Base-by-base conservation (phyloP, 2,329 filamentous ascomycete species). In the Acrocalymma vagum region DNA sequence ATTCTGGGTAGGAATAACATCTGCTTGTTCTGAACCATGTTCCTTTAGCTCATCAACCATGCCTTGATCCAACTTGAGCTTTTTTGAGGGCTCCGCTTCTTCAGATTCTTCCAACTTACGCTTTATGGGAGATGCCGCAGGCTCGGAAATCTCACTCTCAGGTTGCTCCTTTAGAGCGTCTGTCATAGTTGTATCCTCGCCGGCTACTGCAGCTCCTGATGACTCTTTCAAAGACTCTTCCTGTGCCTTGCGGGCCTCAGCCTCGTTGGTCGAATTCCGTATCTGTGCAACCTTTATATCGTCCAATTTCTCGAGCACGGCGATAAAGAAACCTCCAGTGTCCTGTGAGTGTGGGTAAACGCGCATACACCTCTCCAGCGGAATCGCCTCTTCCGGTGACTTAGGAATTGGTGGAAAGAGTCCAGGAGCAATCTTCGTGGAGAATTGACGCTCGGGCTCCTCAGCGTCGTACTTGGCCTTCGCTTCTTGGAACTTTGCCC, bases 301-400 rank as follows among this genome's bases (percentile, higher is more conserved):
- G 17, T 83, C 81, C 67, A 86, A 86, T 79, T 99, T 99, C 76
- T 96, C 88, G 13, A 99, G 74, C 0, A 96, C 92, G 1, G 91
- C 87, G 65, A 99, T 96, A 75, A 99, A 99, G 79, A 99, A 99
- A 15, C 88, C 93, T 40, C 94, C 94, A 3, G 94, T 99, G 60
- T 99, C 91, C 72, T 99, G 94, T 64, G 91, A 81, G 70, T 99
- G 94, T 22, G 92, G 89, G 69, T 97, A 99, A 6, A 99, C 85
- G 48, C 94, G 83, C 80, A 97, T 92, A 72, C 93, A 96, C 45
- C 88, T 83, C 60, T 96, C 89, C 13, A 97, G 80, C 11, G 91
- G 91, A 16, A 96, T 78, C 23, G 71, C 81, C 63, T 70, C 81
- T 26, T 68, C 71, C 34, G 74, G 76, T 38, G 80, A 82, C 18